Percentiles rank a stretch among this genome's conserved stretches.
phyloP scores from a whole-genome alignment of 2,329 filamentous ascomycete species.

The Pyrenophora graminea region DNA sequence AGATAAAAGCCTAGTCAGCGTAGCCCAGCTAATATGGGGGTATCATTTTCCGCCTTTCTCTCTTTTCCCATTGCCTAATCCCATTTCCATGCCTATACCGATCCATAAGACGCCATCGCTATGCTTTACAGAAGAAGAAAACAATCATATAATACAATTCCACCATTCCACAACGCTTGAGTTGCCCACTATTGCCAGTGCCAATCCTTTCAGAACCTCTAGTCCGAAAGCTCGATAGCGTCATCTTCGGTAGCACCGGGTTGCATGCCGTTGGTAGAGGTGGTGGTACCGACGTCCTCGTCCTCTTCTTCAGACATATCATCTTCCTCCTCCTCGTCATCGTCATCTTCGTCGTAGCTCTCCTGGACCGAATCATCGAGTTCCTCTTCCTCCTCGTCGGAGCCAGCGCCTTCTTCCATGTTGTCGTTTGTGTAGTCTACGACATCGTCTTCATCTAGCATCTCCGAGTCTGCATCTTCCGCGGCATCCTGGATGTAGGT shows the following conservation, averaged over 20 bases:
- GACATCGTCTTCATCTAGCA: conserved; percentile 11
- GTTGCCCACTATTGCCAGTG: not conserved
- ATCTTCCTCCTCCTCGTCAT: conserved; percentile 15
- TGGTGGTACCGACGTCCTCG: not conserved
- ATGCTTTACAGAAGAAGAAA: not conserved
- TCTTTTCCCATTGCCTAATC: too few relatives aligned
- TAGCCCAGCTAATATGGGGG: too few relatives aligned
- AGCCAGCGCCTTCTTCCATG: conserved; percentile 1
- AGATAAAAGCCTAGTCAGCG: too few relatives aligned
- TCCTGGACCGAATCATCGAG: conserved; percentile 12
- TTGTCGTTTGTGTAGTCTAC: conserved; percentile 7
- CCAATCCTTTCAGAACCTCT: not conserved
- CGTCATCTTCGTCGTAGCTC: conserved; percentile 24
- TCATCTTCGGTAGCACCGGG: conserved; percentile 38
- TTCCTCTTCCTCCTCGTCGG: not conserved
- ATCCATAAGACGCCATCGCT: conserved; percentile 1
- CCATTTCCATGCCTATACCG: too few relatives aligned
- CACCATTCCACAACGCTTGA: not conserved
- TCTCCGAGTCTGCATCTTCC: conserved; percentile 21
- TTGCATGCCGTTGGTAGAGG: not conserved
- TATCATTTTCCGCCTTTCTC: too few relatives aligned
- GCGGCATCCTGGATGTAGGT: not conserved
- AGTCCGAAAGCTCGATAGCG: conserved; percentile 43
- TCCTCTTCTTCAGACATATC: conserved; percentile 8
- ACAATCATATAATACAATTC: not conserved